Conservation (phyloP, 768 basidiomycete species). For the Naganishia kalamii region DNA sequence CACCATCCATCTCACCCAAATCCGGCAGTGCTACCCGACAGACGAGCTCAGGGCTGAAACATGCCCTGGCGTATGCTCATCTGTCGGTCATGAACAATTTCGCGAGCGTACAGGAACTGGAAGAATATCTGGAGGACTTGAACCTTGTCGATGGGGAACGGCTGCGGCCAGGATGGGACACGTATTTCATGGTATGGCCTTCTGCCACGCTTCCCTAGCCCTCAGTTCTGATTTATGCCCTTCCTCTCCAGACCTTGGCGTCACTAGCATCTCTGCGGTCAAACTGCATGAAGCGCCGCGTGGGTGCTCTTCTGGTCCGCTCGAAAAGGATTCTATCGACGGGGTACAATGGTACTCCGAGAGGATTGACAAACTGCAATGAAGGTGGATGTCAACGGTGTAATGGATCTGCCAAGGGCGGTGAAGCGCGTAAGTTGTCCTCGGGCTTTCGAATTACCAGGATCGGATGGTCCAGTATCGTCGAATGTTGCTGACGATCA, state of each 20-base stretch:
- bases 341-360: conserved; percentile 88
- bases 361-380: conserved; percentile 80
- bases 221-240: background rate
- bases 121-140: conserved; percentile 60
- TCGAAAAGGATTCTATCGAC: conserved; percentile 52
- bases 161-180: conserved; percentile 84
- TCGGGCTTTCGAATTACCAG: background rate
- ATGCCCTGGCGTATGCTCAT: conserved; percentile 32
- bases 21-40: background rate
- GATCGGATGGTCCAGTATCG: no score
- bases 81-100: conserved; percentile 45
- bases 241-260: conserved; percentile 63
- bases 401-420: conserved; percentile 52
- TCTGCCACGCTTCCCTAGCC: background rate
- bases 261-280: conserved; percentile 74
- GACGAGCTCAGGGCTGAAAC: background rate
- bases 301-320: conserved; percentile 86
- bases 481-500: conserved; percentile 8
- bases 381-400: conserved; percentile 85
- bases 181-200: conserved; percentile 81
- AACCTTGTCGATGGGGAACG: conserved; percentile 67
- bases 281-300: conserved; percentile 95
- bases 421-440: conserved; percentile 46
- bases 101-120: conserved; percentile 47
- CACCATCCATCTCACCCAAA: background rate